Evolutionary conservation across 306 rosid genomes (phyloP).

Genomic region (Purshia tridentata): DNA sequence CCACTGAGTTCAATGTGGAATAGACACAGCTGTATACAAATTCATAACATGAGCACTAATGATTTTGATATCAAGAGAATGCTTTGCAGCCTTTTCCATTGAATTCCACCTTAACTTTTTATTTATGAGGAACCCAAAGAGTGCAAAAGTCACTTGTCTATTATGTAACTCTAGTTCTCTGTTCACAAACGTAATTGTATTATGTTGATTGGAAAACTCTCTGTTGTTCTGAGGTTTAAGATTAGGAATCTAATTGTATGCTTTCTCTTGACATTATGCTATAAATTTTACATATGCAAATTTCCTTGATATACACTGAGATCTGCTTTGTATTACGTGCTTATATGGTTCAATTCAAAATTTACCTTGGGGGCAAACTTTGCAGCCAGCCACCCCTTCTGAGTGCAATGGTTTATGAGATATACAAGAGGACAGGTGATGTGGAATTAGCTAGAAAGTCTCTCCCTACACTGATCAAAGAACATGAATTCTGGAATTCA

Average conservation of each 20-base stretch:
- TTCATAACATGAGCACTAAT: no score
- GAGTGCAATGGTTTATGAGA: constrained; percentile 80
- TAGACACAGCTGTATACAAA: no score
- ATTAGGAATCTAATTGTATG: background rate
- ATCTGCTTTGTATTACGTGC: background rate
- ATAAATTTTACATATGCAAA: background rate
- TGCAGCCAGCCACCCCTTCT: constrained; percentile 96
- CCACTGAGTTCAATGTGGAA: no score
- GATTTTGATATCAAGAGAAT: no score
- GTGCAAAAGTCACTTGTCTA: no score
- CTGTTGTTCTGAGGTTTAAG: no score
- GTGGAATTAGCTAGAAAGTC: constrained; percentile 55
- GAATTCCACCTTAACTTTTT: no score
- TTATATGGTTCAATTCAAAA: constrained; percentile 12
- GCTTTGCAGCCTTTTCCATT: no score
- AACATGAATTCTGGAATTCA: constrained; percentile 86
- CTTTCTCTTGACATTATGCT: background rate
- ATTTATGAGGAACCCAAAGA: no score
- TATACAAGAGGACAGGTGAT: constrained; percentile 61
- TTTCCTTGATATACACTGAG: constrained; percentile 1
- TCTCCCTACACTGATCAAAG: constrained; percentile 81
- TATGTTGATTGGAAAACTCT: no score
- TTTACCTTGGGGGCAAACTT: constrained; percentile 23
- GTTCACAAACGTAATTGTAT: no score
- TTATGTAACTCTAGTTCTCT: no score